Evolutionary conservation across 306 rosid genomes (phyloP).

Genomic region (Cucurbita moschata): DNA sequence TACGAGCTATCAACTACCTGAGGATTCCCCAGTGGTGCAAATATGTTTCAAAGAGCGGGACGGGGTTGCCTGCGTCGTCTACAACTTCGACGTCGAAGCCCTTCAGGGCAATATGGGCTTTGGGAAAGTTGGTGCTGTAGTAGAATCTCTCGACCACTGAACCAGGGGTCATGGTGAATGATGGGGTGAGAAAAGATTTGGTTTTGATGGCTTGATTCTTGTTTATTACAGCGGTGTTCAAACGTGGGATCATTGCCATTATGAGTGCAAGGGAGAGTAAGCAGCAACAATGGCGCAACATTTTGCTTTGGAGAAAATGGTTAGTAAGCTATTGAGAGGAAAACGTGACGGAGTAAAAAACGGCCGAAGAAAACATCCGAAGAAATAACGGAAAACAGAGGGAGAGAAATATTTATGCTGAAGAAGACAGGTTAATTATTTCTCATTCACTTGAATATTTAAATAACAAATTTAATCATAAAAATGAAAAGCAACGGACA

Average conservation of each 20-base stretch:
- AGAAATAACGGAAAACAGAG: too few species aligned
- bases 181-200: slow-evolving; percentile 37
- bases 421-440: too few species aligned
- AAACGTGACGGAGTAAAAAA: too few species aligned
- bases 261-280: background rate
- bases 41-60: slow-evolving; percentile 63
- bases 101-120: slow-evolving; percentile 55
- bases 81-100: slow-evolving; percentile 51
- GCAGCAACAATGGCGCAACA: too few species aligned
- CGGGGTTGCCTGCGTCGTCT: slow-evolving; percentile 40
- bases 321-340: too few species aligned
- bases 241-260: background rate
- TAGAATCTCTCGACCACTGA: slow-evolving; percentile 31
- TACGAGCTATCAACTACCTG: too few species aligned
- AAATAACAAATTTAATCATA: too few species aligned
- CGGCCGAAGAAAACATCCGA: too few species aligned
- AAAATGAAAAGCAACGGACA: too few species aligned
- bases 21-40: slow-evolving; percentile 47
- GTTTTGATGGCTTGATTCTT: slow-evolving; percentile 19
- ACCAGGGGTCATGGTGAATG: slow-evolving; percentile 43
- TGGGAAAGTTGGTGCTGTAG: slow-evolving; percentile 39
- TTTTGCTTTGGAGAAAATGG: too few species aligned
- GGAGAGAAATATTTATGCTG: too few species aligned
- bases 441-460: too few species aligned
- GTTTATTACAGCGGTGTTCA: background rate